phyloP scores from a whole-genome alignment of 768 basidiomycete genomes.

The Tulasnella sp. region DNA sequence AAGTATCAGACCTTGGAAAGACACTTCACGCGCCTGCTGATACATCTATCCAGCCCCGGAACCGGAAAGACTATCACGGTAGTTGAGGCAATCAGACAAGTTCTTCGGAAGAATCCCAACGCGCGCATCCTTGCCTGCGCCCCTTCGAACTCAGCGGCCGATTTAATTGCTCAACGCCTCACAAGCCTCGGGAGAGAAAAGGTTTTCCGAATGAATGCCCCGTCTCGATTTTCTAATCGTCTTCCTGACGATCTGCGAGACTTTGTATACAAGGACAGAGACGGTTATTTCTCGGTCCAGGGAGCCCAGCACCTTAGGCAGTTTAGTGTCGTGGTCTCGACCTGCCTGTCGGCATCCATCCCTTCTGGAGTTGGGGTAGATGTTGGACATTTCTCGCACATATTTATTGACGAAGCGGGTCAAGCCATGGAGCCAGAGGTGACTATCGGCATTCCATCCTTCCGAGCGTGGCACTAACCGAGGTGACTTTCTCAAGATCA shows the following conservation, averaged over 20 bases:
- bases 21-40: not conserved
- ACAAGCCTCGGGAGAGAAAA: not conserved
- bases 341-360: conserved; percentile 17
- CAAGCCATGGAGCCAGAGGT: conserved; percentile 26
- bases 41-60: not conserved
- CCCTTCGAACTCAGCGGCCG: conserved; percentile 25
- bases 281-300: conserved; percentile 3
- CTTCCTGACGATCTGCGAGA: not conserved
- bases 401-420: conserved; percentile 27
- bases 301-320: not conserved
- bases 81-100: conserved; percentile 19
- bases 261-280: conserved; percentile 11
- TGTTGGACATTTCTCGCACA: conserved; percentile 25
- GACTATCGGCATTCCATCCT: not conserved
- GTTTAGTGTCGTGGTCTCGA: conserved; percentile 17
- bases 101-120: conserved; percentile 2
- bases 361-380: conserved; percentile 24
- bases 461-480: not conserved
- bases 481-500: conserved; percentile 33
- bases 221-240: not conserved
- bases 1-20: not conserved
- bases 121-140: conserved; percentile 23
- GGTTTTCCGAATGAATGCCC: conserved; percentile 19
- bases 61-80: conserved; percentile 26
- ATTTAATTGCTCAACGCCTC: conserved; percentile 22